Base-by-base conservation (phyloP, 2,329 filamentous ascomycete species). In the Calonectria hawksworthii region DNA sequence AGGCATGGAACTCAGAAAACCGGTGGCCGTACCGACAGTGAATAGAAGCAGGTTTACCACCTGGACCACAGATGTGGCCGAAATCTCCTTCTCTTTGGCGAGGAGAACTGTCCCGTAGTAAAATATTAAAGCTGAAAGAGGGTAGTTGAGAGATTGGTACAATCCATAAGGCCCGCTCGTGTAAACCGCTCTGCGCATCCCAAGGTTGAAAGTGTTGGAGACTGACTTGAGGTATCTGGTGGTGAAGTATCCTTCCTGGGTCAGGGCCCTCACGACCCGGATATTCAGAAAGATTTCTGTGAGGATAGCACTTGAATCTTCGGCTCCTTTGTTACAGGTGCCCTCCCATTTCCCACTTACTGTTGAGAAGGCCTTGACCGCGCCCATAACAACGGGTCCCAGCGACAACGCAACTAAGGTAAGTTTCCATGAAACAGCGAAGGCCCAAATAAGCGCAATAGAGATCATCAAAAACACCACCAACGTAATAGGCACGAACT, bases 21-120 rank as follows among this genome's bases (percentile, higher is more conserved):
- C 89, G 44, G 92, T 92, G 2, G 94, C 91, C 14, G 94, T 95
- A 14, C 93, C 92, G 71, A 98, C 91, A 75, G 94, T 93, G 82
- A 98, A 94, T n/a, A 98, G 89, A 1, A 99, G 89, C 68, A 98
- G 89, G 41, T 96, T 94, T 79, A 97, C 93, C 0, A 97, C 94
- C 74, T 93, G 91, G 34, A 98, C 86, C 23, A 97, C 90, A 2
- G 89, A 86, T 2, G 89, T 87, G 0, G 93, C 89, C 0, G 87
- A 88, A n/a, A 85, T 81, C 16, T 82, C 79, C 9, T 86, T 84
- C 50, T 89, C 84, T 13, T 86, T 81, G 0, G 89, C 87, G 8
- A 94, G 89, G 14, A 98, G 87, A 0, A 90, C 85, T 0, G 93
- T 92, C 3, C 94, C 95, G 81, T 96, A 98, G 86, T 94, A 98